Evolutionary conservation across 768 basidiomycete species (phyloP), one percentile per base, ranked within the genome.

Genomic region (Amylocystis lapponica): DNA sequence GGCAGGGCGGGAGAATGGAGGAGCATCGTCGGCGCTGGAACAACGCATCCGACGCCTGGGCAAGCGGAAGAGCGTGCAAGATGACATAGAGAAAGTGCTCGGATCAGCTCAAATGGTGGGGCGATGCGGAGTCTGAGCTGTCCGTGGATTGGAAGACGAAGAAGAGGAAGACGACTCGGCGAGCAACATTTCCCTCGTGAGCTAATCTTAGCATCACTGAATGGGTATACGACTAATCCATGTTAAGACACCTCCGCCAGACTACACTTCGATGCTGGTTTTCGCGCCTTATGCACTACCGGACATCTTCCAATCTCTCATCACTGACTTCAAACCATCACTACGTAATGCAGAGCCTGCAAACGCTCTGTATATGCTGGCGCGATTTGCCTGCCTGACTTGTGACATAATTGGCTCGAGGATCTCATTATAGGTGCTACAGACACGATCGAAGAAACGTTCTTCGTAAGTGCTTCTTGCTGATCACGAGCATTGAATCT

Each of bases 331-430:
- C 60, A 76, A 67, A 31, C 81, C 89, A 5, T 72, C 76, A 16
- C 70, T 87, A 36, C 76, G 78, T 38, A 83, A 92, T 62, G 66
- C 84, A 2, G 80, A 92, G 26, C 94, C 96, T 13, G 96, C 95
- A 22, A 97, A 95, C 58, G 80, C 79, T 10, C 66, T 99, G 37
- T 96, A 93, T 63, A 77, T 96, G 66, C 75, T 93, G 39, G 83
- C 91, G 11, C 80, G 93, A 34, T 99, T 95, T 64, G 96, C 96
- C n/a, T 84, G 82, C 51, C 66, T 90, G 22, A 82, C 78, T n/a
- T 92, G 91, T 57, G 91, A 93, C 81, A 87, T 50, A 81, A 79
- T 1, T 93, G 95, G 88, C 68, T 97, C 20, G 93, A 95, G 61
- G 93, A 96, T 59, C 71, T 99, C 21, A 77, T 98, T 41, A 79